Evolutionary conservation across 768 basidiomycete genomes (phyloP).

Genomic region (Tulasnella sp.): DNA sequence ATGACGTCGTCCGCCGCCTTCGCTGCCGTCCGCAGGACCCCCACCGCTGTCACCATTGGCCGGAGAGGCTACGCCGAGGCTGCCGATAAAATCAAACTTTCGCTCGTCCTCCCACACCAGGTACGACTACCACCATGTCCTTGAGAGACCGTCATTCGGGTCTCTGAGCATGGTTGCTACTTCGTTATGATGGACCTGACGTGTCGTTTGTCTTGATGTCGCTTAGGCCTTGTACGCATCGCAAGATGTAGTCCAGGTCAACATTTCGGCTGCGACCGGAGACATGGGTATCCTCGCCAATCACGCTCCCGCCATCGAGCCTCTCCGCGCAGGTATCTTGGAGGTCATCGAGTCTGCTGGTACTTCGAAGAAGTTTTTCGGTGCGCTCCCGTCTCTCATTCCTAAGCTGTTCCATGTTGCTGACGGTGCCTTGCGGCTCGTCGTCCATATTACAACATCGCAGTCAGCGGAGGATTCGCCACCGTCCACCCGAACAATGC

Average conservation of each 20-base stretch:
- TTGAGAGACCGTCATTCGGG: background rate
- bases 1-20: slow-evolving; percentile 14
- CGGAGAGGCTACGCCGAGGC: slow-evolving; percentile 88
- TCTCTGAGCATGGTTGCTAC: background rate
- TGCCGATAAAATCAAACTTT: slow-evolving; percentile 82
- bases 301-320: slow-evolving; percentile 96
- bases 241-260: slow-evolving; percentile 89
- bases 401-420: background rate
- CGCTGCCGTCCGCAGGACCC: slow-evolving; percentile 7
- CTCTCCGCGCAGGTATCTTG: slow-evolving; percentile 85
- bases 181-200: background rate
- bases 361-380: slow-evolving; percentile 90
- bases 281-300: slow-evolving; percentile 99
- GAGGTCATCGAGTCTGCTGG: slow-evolving; percentile 81
- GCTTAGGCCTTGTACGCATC: slow-evolving; percentile 80
- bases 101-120: slow-evolving; percentile 90
- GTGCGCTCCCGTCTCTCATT: slow-evolving; percentile 39
- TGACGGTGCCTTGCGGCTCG: background rate
- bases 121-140: slow-evolving; percentile 37
- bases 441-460: background rate
- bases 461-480: slow-evolving; percentile 94
- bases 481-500: slow-evolving; percentile 96
- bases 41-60: slow-evolving; percentile 29
- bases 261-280: slow-evolving; percentile 84
- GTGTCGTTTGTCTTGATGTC: background rate